Evolutionary conservation across 148 eudicot species (phyloP).

Genomic region (Cornus controversa): DNA sequence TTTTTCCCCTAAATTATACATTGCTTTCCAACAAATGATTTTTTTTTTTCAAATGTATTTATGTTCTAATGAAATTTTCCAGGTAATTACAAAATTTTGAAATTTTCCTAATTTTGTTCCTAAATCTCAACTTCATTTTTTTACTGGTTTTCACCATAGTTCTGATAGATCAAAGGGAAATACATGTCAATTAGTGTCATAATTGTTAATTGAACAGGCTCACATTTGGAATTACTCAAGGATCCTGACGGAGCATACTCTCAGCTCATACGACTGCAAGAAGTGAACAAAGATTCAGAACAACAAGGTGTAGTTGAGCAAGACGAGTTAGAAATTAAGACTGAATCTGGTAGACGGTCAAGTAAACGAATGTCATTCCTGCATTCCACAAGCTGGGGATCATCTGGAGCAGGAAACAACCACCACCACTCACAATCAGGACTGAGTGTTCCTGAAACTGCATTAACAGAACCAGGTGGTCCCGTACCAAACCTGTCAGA

Average conservation of each 20-base stretch:
- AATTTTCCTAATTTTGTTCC: too few species aligned
- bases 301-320: slow-evolving; percentile 11
- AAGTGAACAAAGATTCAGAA: slow-evolving; percentile 37
- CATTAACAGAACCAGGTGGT: slow-evolving; percentile 16
- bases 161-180: not conserved
- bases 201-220: slow-evolving; percentile 34
- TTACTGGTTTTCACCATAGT: not conserved
- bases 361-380: slow-evolving; percentile 44
- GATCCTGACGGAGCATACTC: slow-evolving; percentile 86
- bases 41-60: too few species aligned
- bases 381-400: slow-evolving; percentile 51
- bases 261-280: slow-evolving; percentile 70
- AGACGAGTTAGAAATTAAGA: slow-evolving; percentile 19
- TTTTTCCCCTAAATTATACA: too few species aligned
- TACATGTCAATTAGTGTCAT: not conserved
- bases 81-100: too few species aligned
- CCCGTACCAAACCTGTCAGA: slow-evolving; percentile 1
- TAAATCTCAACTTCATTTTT: too few species aligned
- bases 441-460: slow-evolving; percentile 15
- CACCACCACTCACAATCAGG: slow-evolving; percentile 27
- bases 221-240: slow-evolving; percentile 57
- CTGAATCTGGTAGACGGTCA: slow-evolving; percentile 33
- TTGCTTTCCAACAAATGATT: too few species aligned
- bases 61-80: too few species aligned
- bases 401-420: slow-evolving; percentile 43